Conservation (phyloP, 305 asterid species). For the Fraxinus sp. region DNA sequence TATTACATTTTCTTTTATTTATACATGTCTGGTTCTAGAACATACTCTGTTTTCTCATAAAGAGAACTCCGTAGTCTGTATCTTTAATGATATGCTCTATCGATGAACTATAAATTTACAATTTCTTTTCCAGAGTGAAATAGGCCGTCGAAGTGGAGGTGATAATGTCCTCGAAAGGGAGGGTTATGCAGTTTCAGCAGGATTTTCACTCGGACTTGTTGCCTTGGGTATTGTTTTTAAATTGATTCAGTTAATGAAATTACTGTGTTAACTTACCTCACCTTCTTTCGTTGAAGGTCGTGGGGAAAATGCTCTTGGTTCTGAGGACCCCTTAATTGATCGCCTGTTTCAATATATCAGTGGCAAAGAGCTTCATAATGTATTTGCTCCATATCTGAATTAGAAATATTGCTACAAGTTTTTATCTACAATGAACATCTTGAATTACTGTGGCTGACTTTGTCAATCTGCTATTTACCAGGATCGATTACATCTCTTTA, state of each 20-base stretch:
- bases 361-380: conserved; percentile 72
- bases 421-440: conserved; percentile 20
- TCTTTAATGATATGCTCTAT: conserved; percentile 20
- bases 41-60: conserved; percentile 11
- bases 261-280: conserved; percentile 11
- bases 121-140: conserved; percentile 68
- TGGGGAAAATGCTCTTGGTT: conserved; percentile 89
- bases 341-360: conserved; percentile 79
- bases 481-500: conserved; percentile 52
- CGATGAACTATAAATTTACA: background rate
- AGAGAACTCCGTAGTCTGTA: background rate
- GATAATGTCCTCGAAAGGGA: conserved; percentile 99
- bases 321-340: conserved; percentile 68
- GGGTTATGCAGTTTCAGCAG: conserved; percentile 97
- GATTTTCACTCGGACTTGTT: conserved; percentile 90
- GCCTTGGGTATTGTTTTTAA: conserved; percentile 66
- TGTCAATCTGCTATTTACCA: conserved; percentile 33
- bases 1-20: conserved; percentile 14
- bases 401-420: conserved; percentile 23
- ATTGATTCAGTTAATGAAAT: conserved; percentile 15
- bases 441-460: conserved; percentile 27
- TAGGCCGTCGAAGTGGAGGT: conserved; percentile 99
- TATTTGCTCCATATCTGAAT: conserved; percentile 33
- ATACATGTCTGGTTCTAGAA: background rate
- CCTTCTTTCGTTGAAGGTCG: conserved; percentile 56